Base-by-base conservation (phyloP, 805 yeast genomes). In the Soucietia sequanensis region DNA sequence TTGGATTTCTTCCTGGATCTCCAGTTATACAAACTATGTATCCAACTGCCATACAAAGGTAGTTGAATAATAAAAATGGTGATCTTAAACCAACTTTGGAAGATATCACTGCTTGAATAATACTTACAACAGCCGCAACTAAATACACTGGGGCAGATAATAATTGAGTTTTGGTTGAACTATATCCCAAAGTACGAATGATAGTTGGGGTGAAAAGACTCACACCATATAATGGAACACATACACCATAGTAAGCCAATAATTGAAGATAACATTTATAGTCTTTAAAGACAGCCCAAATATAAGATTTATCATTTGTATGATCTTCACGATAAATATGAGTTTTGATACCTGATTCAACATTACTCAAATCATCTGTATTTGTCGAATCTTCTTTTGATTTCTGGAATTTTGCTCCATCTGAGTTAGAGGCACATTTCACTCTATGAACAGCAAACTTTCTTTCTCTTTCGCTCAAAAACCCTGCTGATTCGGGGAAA, bases 171-270 rank as follows among this genome's bases (percentile, higher is more conserved):
- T 46, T 51, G 20, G 64, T 56, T 18, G 58, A 53, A 28, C 66
- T 48, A 47, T 68, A 70, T 1, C 77, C 77, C 54, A 72, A 54
- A 34, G 56, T 59, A 30, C 50, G 62, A 38, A 72, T 61, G 39
- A 72, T 65, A 3, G 75, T 60, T 7, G 77, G 76, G 21, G 72
- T 45, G 38, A 72, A 70, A 13, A 67, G 58, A 15, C 75, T 60
- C 14, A 69, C 41, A 8, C 60, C 67, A 37, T 65, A 65, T 5
- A 59, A 50, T 17, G 70, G 66, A 20, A 56, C 52, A 37, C 50
- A 47, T 16, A 56, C 42, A 6, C 58, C 62, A 47, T 50, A 52
- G 40, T 58, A 56, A 27, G 50, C 36, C 16, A 57, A 31, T 25
- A 58, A 41, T 35, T 50, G 56, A 12, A 43, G 30, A 44, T 58